Evolutionary conservation across 768 basidiomycete genomes (phyloP).

Genomic region (Suillus variegatus): DNA sequence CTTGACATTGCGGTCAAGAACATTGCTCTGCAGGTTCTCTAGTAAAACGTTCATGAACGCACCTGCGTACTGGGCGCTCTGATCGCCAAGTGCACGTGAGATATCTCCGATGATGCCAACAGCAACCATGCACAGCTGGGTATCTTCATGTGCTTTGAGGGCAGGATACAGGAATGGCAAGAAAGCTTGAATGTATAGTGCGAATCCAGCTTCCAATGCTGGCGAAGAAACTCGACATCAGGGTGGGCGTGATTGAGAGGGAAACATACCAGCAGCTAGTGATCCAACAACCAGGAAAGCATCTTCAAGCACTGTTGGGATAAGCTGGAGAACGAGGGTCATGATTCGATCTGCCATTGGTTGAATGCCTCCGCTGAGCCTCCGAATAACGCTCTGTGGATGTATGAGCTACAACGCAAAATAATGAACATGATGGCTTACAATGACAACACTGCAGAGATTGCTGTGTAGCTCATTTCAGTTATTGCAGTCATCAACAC

Average conservation of each 20-base stretch:
- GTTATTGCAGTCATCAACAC: slow-evolving; percentile 94
- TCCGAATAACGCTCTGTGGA: slow-evolving; percentile 77
- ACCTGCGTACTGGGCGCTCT: slow-evolving; percentile 78
- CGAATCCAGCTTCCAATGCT: slow-evolving; percentile 79
- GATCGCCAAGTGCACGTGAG: slow-evolving; percentile 89
- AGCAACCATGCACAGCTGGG: slow-evolving; percentile 92
- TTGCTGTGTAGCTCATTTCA: slow-evolving; percentile 99
- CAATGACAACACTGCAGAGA: slow-evolving; percentile 87
- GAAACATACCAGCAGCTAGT: slow-evolving; percentile 65
- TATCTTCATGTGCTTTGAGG: slow-evolving; percentile 91
- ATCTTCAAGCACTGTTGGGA: slow-evolving; percentile 93
- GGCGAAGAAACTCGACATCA: slow-evolving; percentile 14
- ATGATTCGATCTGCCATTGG: slow-evolving; percentile 94
- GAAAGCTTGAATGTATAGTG: slow-evolving; percentile 84
- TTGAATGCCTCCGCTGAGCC: slow-evolving; percentile 78
- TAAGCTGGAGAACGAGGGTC: slow-evolving; percentile 84
- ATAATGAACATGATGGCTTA: slow-evolving; percentile 38
- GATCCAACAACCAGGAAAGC: slow-evolving; percentile 94
- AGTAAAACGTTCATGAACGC: slow-evolving; percentile 92
- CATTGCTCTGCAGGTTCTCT: slow-evolving; percentile 87
- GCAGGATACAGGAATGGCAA: slow-evolving; percentile 86
- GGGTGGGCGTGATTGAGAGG: not conserved
- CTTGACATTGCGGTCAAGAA: slow-evolving; percentile 92
- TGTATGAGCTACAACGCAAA: slow-evolving; percentile 10
- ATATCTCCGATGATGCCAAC: slow-evolving; percentile 96